phyloP scores from a whole-genome alignment of 768 basidiomycete species.

The Cubamyces lactineus region DNA sequence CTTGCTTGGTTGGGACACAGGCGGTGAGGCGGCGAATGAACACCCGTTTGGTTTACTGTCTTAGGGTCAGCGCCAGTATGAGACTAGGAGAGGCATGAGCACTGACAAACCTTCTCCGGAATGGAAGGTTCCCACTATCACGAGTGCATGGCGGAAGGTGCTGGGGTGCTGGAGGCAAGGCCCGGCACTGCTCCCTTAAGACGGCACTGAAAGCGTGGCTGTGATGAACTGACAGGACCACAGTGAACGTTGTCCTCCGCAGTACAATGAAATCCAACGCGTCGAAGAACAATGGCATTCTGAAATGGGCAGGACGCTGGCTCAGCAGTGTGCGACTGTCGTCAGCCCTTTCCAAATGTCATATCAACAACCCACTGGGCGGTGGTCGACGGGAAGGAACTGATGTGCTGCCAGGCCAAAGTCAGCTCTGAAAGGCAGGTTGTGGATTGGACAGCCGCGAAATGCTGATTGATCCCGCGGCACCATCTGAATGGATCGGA shows the following conservation, averaged over 20 bases:
- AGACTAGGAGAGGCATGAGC: not conserved
- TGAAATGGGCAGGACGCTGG: not conserved
- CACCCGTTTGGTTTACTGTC: no score
- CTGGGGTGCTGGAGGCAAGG: not conserved
- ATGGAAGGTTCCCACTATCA: conserved; percentile 11
- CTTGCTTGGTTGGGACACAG: no score
- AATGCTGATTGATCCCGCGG: conserved; percentile 7
- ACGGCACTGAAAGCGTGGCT: conserved; percentile 7
- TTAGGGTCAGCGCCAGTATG: conserved; percentile 7
- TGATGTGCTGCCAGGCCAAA: not conserved
- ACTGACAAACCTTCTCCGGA: not conserved
- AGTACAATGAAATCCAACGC: not conserved
- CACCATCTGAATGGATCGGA: not conserved
- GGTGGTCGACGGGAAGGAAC: not conserved
- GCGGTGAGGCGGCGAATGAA: no score
- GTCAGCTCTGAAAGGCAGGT: conserved; percentile 16
- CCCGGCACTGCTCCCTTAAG: not conserved
- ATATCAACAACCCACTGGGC: no score
- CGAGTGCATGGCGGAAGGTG: conserved; percentile 1
- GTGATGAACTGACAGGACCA: conserved; percentile 2
- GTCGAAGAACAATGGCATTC: not conserved
- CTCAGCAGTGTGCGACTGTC: no score
- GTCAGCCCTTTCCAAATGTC: no score
- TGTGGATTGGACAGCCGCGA: conserved; percentile 5
- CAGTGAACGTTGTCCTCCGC: no score